Evolutionary conservation across 257 asterid species (phyloP).

Genomic region (Petrea volubilis): DNA sequence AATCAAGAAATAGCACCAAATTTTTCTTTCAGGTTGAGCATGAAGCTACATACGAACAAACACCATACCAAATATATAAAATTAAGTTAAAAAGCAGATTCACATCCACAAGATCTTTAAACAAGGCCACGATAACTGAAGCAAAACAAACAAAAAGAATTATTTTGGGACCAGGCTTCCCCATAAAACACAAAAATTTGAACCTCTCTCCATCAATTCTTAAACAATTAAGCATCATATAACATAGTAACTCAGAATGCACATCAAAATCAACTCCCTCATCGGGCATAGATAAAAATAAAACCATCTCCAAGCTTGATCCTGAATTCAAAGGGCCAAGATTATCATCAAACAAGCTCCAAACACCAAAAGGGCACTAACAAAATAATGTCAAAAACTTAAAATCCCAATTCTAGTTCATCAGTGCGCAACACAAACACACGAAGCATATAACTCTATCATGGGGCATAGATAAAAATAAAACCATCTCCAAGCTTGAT

Average conservation of each 20-base stretch:
- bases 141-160: neutral
- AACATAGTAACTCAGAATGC: neutral
- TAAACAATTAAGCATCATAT: neutral
- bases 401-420: neutral
- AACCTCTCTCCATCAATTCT: neutral
- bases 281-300: no score
- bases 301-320: neutral
- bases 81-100: neutral
- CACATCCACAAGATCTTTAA: neutral
- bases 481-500: neutral
- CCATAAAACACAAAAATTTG: neutral
- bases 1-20: neutral
- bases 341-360: neutral
- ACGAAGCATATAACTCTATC: neutral
- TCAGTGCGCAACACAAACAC: neutral
- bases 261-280: neutral
- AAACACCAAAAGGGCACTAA: neutral
- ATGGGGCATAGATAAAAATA: no score
- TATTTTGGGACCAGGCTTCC: neutral
- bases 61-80: no score
- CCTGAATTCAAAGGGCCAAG: neutral
- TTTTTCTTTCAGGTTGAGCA: neutral
- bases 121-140: neutral
- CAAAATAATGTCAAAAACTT: neutral
- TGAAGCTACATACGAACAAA: neutral